Conservation (phyloP, 1,284 basidiomycete species). For the Ceratobasidium sp. region DNA sequence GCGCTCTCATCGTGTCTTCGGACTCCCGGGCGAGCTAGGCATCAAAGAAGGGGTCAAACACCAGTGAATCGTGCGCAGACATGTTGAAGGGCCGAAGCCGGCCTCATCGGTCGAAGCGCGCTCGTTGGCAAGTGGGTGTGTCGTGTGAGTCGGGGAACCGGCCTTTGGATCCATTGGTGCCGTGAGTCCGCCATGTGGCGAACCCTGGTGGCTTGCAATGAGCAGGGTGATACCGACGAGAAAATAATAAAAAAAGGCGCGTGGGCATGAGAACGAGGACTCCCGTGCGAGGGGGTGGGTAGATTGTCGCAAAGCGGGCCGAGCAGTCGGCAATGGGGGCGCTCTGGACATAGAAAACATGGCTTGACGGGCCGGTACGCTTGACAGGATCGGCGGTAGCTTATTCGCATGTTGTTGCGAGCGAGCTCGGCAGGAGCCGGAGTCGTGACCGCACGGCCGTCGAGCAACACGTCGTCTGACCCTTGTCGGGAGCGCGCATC, state of each 20-base stretch:
- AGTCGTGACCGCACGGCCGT: constrained; percentile 16
- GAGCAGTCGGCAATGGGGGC: constrained; percentile 18
- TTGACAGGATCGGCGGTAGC: not conserved
- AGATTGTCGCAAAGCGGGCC: constrained; percentile 10
- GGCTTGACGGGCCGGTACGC: constrained; percentile 15
- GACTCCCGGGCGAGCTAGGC: constrained; percentile 29
- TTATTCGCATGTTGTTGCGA: constrained; percentile 23
- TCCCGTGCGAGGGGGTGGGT: not conserved
- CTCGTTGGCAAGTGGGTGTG: not conserved
- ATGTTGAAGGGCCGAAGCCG: not conserved
- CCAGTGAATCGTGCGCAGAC: no score
- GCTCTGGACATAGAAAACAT: constrained; percentile 12
- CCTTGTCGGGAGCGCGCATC: constrained; percentile 47
- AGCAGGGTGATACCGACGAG: not conserved
- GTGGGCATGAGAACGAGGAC: not conserved
- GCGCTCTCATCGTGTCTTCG: constrained; percentile 12
- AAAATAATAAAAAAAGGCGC: constrained; percentile 19
- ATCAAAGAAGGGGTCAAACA: constrained; percentile 20
- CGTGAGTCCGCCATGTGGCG: constrained; percentile 25
- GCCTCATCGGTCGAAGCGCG: not conserved
- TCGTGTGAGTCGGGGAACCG: not conserved
- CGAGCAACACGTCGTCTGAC: not conserved
- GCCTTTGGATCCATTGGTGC: constrained; percentile 29
- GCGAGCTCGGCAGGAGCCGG: constrained; percentile 37
- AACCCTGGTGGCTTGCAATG: constrained; percentile 11